Conservation (phyloP, 179 eudicot genomes). For the Drosera spatulata region DNA sequence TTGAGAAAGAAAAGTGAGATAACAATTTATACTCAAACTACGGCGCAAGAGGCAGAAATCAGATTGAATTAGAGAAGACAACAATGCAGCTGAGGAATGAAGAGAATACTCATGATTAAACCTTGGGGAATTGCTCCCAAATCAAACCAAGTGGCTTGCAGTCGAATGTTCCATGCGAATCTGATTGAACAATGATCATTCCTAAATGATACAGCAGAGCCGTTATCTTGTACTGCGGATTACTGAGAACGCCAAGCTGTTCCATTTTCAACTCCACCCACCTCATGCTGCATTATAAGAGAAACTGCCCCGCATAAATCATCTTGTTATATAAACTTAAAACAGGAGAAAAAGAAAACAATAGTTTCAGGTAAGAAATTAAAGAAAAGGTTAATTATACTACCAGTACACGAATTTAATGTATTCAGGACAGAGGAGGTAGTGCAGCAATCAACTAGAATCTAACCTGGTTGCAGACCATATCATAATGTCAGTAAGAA, state of each 20-base stretch:
- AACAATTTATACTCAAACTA: neutral
- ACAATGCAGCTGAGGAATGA: neutral
- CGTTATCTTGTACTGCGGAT: constrained; percentile 84
- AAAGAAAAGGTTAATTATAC: no score
- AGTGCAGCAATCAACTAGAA: neutral
- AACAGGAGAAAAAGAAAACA: no score
- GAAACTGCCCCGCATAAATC: no score
- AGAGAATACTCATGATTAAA: constrained; percentile 11
- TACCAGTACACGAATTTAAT: no score
- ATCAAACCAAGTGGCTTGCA: constrained; percentile 93
- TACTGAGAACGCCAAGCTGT: constrained; percentile 84
- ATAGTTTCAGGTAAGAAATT: no score
- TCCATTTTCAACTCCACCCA: constrained; percentile 97
- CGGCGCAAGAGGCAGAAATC: neutral
- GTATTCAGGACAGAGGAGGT: neutral
- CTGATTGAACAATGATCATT: constrained; percentile 93
- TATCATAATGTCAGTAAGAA: constrained; percentile 85
- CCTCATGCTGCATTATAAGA: constrained; percentile 64
- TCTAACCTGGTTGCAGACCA: constrained; percentile 97
- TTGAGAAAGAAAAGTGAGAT: neutral
- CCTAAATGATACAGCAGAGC: constrained; percentile 92
- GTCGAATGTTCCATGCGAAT: constrained; percentile 75
- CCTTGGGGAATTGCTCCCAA: constrained; percentile 95
- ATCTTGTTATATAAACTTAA: no score
- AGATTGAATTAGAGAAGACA: constrained; percentile 3